phyloP scores from a whole-genome alignment of 106 monocot species.

The Platanthera guangdongensis region DNA sequence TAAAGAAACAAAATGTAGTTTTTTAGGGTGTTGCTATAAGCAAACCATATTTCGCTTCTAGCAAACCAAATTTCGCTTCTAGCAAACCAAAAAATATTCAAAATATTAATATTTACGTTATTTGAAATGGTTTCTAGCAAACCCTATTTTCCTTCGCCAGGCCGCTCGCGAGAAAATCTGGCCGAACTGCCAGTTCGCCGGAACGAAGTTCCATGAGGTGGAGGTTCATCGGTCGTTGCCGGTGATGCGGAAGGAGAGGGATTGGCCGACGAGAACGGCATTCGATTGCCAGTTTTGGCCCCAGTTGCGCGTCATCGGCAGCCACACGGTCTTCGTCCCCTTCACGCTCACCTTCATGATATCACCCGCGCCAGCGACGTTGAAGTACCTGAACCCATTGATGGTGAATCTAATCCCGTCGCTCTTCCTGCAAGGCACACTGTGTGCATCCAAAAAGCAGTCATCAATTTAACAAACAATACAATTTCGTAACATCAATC shows the following conservation, averaged over 20 bases:
- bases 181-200: constrained; percentile 58
- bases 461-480: neutral
- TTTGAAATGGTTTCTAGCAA: no score
- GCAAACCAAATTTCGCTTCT: no score
- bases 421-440: constrained; percentile 55
- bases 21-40: no score
- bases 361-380: constrained; percentile 70
- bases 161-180: constrained; percentile 67
- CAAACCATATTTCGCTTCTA: no score
- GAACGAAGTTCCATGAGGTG: constrained; percentile 56
- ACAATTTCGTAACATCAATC: no score
- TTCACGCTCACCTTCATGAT: constrained; percentile 45
- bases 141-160: no score
- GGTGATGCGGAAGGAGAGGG: constrained; percentile 57
- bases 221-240: constrained; percentile 61
- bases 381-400: constrained; percentile 71
- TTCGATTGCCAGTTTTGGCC: constrained; percentile 88
- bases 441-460: constrained; percentile 9
- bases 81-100: no score
- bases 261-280: constrained; percentile 43
- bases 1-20: no score
- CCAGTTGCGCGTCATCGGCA: constrained; percentile 73
- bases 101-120: no score
- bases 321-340: constrained; percentile 45
- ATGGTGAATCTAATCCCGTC: constrained; percentile 72